Evolutionary conservation across 2,329 filamentous ascomycete genomes (phyloP).

Genomic region (Biscogniauxia mediterranea): DNA sequence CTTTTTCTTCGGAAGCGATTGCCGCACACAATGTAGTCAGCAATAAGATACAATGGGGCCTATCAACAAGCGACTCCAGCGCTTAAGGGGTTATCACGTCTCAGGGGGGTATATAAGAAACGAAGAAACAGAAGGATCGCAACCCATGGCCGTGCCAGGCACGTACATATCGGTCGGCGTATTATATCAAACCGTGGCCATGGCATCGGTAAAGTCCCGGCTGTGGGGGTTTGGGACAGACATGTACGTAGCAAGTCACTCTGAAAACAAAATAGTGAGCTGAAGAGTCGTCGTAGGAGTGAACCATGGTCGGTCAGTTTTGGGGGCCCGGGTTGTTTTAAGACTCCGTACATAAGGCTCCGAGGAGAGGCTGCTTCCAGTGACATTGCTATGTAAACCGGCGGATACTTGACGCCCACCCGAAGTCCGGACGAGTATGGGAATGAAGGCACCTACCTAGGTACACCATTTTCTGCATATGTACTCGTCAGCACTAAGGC

Average conservation of each 20-base stretch:
- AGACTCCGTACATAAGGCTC: background rate
- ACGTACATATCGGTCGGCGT: background rate
- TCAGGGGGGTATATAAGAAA: background rate
- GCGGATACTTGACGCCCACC: background rate
- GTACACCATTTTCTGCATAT: background rate
- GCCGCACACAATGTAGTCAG: background rate
- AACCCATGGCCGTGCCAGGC: background rate
- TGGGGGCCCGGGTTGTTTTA: background rate
- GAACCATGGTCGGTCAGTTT: background rate
- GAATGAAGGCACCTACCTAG: background rate
- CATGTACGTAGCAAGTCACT: background rate
- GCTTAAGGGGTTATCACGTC: background rate
- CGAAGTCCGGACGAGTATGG: background rate
- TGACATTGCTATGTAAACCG: background rate
- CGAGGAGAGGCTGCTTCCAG: background rate
- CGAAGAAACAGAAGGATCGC: background rate
- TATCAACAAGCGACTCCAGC: background rate
- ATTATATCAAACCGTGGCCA: constrained; percentile 17
- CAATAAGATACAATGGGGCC: background rate
- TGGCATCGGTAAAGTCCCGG: constrained; percentile 20
- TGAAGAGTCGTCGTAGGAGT: background rate
- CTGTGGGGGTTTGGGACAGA: constrained; percentile 16
- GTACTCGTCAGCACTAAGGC: background rate
- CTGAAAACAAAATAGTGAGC: background rate
- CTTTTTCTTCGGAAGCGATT: background rate